Percentiles rank a stretch among this genome's conserved stretches.
Conservation (phyloP, 2,329 filamentous ascomycete species). For the Phyllosticta citriasiana region DNA sequence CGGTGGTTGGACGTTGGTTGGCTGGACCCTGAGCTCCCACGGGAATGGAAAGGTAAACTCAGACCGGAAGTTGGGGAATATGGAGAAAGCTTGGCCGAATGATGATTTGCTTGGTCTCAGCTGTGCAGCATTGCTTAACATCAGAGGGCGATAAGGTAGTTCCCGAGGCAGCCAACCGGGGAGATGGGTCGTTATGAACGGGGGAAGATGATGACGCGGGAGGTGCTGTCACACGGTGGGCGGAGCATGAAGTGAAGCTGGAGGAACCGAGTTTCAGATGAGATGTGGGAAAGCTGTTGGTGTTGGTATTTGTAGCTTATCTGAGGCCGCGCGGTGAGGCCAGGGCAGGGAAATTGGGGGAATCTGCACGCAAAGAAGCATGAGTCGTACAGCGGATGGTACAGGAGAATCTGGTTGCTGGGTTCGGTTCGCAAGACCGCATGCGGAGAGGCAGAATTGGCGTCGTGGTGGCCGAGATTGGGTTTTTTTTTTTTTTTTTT, state of each 20-base stretch:
- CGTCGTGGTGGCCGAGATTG: background rate
- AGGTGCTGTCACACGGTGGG: background rate
- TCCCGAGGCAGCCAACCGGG: background rate
- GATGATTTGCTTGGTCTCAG: background rate
- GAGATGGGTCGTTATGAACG: background rate
- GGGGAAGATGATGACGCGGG: background rate
- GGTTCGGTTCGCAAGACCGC: background rate
- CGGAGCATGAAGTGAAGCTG: background rate
- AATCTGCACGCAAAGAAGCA: background rate
- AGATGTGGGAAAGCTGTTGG: background rate
- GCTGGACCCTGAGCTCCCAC: background rate
- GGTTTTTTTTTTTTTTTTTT: no score
- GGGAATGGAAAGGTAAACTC: background rate
- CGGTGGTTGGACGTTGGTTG: background rate
- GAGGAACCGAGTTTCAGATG: background rate
- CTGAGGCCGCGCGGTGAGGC: background rate
- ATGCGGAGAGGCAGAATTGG: background rate
- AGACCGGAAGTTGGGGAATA: background rate
- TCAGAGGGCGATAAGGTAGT: background rate
- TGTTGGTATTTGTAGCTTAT: background rate
- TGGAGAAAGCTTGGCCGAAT: background rate
- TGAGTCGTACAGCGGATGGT: background rate
- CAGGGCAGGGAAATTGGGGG: background rate
- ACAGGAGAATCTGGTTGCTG: background rate
- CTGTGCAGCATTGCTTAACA: background rate